Conservation (phyloP, 2,329 filamentous ascomycete genomes). For the Mariannaea sp. region DNA sequence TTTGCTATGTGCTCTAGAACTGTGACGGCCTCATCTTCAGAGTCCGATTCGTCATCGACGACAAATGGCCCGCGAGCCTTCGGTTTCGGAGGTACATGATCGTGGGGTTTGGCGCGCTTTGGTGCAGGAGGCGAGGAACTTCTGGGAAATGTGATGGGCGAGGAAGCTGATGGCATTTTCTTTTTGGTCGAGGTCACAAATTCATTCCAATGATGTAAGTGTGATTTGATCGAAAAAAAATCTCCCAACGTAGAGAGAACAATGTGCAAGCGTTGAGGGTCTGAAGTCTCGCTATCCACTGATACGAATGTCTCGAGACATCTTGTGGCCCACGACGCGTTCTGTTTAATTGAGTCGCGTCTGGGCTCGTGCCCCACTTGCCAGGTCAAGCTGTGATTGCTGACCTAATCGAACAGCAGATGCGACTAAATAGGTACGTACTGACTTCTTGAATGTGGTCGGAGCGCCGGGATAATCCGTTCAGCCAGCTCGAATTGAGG, state of each 20-base stretch:
- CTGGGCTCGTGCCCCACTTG: conserved; percentile 23
- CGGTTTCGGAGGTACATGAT: conserved; percentile 40
- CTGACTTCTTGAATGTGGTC: conserved; percentile 13
- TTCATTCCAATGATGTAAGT: not conserved
- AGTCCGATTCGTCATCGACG: conserved; percentile 10
- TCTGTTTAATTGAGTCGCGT: conserved; percentile 41
- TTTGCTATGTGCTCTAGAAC: conserved; percentile 35
- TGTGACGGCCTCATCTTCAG: conserved; percentile 22
- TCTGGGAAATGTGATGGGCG: conserved; percentile 60
- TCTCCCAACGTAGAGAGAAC: no score
- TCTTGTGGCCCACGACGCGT: conserved; percentile 31
- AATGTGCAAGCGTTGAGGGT: conserved; percentile 4
- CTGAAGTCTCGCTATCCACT: conserved; percentile 12
- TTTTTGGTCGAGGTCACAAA: not conserved
- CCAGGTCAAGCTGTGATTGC: not conserved
- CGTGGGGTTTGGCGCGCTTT: conserved; percentile 46
- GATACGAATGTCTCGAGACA: conserved; percentile 6
- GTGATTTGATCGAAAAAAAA: not conserved
- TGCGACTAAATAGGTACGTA: no score
- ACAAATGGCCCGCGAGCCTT: conserved; percentile 17
- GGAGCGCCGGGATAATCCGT: conserved; percentile 40
- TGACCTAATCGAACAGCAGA: no score
- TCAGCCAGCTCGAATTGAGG: conserved; percentile 25
- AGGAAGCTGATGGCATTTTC: conserved; percentile 64
- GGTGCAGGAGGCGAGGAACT: conserved; percentile 49